Evolutionary conservation across 192 early-diverging fungal genomes (phyloP), one percentile per base, ranked within the genome.

Genomic region (Gigaspora rosea): DNA sequence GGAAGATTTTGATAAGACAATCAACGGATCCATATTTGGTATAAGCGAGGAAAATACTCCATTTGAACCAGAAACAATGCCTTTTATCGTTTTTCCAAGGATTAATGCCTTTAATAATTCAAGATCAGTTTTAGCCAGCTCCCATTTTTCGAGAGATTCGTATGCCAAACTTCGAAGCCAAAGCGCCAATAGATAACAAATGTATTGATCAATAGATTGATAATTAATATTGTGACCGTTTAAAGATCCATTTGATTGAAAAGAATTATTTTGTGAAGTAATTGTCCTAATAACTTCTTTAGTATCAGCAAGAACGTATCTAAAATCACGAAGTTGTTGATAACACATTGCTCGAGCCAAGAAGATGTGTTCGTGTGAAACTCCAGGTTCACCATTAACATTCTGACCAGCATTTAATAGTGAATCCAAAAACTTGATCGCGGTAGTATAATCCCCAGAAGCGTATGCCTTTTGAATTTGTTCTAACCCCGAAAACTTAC

Each of bases 91-190:
- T 18, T 47, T 54, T 15, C 57, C 33, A 27, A 58, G 9, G 22
- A 74, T 63, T 11, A 66, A 52, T 12, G 22, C 9, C 22, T 76
- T 76, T n/a, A 76, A 54, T 20, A 10, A 4, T 16, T 10, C 49
- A 7, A 76, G 50, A 67, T 76, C 75, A 8, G 52, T 35, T 35
- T 66, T 64, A 20, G 75, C 50, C n/a, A 12, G 50, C 5, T 67
- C 62, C 75, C 75, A 76, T 66, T 36, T 76, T 8, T 67, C 51
- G 7, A 56, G n/a, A 20, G 49, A 20, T 41, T 76, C 75, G 13
- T 54, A 76, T 35, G 75, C 75, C 9, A 76, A 15, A 47, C 75
- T 76, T 66, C 63, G n/a, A 22, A 76, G 27, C 75, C 75, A 76
- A 7, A 67, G 35, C 20, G 63, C 63, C 16, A 76, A 46, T 27